These are phyloP conservation scores for Lasiosphaeria hispida DNA, from an alignment of 495 filamentous ascomycete genomes.

Conservation along the genomic window DNA sequence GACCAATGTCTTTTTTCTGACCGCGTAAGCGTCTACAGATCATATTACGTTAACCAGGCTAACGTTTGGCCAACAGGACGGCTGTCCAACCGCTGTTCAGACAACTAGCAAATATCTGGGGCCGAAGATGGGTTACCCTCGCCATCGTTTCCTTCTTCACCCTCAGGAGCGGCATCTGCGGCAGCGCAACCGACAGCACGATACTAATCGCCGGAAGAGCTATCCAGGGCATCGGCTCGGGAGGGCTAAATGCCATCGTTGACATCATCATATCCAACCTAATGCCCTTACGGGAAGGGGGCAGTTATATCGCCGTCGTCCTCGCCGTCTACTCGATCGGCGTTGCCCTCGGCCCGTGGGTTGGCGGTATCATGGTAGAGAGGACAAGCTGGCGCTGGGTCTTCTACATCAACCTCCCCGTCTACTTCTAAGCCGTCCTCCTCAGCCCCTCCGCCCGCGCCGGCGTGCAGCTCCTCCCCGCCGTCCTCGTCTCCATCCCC, in stretches of 20 bases:
- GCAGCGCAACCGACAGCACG: no score
- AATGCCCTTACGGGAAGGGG: slow-evolving; percentile 64
- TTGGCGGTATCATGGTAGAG: slow-evolving; percentile 66
- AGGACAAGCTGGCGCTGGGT: slow-evolving; percentile 34
- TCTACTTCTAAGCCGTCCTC: slow-evolving; percentile 49
- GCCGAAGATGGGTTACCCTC: no score
- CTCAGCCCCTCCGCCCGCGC: slow-evolving; percentile 31
- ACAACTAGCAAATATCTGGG: no score
- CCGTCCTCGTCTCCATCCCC: slow-evolving; percentile 32
- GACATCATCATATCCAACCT: slow-evolving; percentile 73
- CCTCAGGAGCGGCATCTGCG: no score
- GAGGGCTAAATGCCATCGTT: slow-evolving; percentile 69
- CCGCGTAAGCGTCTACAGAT: no score
- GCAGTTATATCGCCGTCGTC: slow-evolving; percentile 40
- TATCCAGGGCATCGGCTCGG: slow-evolving; percentile 66
- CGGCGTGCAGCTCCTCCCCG: slow-evolving; percentile 42
- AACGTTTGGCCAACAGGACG: no score
- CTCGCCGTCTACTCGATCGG: slow-evolving; percentile 61
- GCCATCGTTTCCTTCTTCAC: no score
- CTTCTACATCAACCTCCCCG: slow-evolving; percentile 39
- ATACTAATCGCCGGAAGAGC: no score
- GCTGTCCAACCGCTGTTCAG: no score
- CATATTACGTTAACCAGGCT: no score
- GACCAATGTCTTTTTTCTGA: no score
- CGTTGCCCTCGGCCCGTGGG: slow-evolving; percentile 61